Base-by-base conservation (phyloP, 225 moss, liverwort and hornwort genomes). In the Pseudoscleropodium purum region DNA sequence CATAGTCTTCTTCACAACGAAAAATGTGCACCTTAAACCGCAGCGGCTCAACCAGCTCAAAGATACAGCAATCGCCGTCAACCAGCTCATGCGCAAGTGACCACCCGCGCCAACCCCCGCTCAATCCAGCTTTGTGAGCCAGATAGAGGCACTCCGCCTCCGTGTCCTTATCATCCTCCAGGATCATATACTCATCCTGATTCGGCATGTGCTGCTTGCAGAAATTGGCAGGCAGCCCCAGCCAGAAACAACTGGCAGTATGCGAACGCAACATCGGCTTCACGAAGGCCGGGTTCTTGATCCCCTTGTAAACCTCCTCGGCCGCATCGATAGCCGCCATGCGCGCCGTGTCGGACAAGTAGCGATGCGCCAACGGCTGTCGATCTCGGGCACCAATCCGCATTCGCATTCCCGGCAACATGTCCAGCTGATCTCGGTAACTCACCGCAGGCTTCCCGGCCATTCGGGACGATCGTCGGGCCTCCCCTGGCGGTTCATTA, bases 1-100 rank as follows among this genome's bases (percentile, higher is more conserved):
- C 88, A 10, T 83, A 85, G 15, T 94, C 83, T 51, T 88, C 88
- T 49, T 88, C 88, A 82, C 88, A 88, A 18, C 88, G 70, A 81
- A 88, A 88, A 69, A 81, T 70, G 10, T 72, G 3, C 26, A 87
- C 87, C 45, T 81, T 87, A 29, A 88, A 88, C 47, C 72, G 88
- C 60, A 62, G 49, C 16, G 72, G 72, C 60, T 60, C 60, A 11
- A 88, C 88, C 20, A 88, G 81, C 61, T 81, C 88, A 70, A 88
- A 82, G 81, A 88, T 61, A 49, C 88, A 88, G 61, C 88, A 88
- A 60, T 88, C 88, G 4, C 88, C 82, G 29, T 88, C 88, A 16
- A 88, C 88, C 6, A 88, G 70, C 29, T 37, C 81, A 69, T 88
- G 88, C 11, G 49, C 88, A 45, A 88, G 81, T 82, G 88, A 88